phyloP scores from a whole-genome alignment of 305 asterid species.

The Solanum hybrid region DNA sequence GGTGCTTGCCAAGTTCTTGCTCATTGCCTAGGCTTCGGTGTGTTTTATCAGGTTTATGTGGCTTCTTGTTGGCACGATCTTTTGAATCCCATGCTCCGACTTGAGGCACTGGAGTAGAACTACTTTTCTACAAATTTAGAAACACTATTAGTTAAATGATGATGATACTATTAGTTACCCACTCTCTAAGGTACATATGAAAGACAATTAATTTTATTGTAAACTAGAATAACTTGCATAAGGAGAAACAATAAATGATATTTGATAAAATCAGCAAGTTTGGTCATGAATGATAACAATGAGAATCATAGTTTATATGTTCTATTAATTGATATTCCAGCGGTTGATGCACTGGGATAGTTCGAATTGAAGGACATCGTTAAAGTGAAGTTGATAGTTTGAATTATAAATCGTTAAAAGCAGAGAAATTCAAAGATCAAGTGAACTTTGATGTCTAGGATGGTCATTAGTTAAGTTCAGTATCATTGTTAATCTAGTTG shows the following conservation, averaged over 20 bases:
- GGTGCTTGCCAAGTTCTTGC: slow-evolving; percentile 5
- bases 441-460: not conserved
- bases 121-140: not conserved
- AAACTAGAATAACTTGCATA: not conserved
- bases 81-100: slow-evolving; percentile 48
- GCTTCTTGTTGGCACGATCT: slow-evolving; percentile 40
- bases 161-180: not conserved
- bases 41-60: slow-evolving; percentile 14
- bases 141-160: not conserved
- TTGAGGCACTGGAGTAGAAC: slow-evolving; percentile 30
- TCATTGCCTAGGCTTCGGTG: slow-evolving; percentile 9
- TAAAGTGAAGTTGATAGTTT: not conserved
- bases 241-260: not conserved
- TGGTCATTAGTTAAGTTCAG: not conserved
- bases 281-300: not conserved
- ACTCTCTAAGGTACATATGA: not conserved
- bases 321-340: not conserved
- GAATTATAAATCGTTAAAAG: not conserved
- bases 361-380: not conserved
- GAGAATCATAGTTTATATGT: not conserved
- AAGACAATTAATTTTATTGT: not conserved
- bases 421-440: not conserved
- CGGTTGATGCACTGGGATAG: not conserved
- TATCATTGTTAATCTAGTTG: not conserved
- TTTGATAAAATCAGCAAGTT: not conserved